A percentile compares a stretch with the other conserved stretches of the same genome.
Evolutionary conservation across 352 stramenopile species (phyloP).

Genomic region (Pythium angustatum): DNA sequence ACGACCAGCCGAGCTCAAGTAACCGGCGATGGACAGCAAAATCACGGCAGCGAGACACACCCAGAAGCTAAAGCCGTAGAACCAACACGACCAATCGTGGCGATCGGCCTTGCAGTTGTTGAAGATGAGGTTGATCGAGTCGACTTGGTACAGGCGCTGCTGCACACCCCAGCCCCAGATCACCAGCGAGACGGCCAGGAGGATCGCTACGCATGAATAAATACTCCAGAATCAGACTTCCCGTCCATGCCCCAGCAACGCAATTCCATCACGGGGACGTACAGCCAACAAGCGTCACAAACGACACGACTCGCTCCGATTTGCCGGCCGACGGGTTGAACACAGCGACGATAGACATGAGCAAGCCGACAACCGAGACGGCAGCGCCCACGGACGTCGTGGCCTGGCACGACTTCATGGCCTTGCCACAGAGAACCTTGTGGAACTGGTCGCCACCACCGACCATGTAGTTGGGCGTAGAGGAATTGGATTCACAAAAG

Average conservation of each 20-base stretch:
- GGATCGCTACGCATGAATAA: too few relatives aligned
- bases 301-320: conserved; percentile 74
- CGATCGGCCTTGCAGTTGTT: conserved; percentile 69
- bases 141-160: conserved; percentile 77
- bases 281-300: conserved; percentile 81
- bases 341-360: conserved; percentile 68
- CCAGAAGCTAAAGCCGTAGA: conserved; percentile 88
- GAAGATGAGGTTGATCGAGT: conserved; percentile 78
- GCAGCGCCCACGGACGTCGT: conserved; percentile 62
- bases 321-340: conserved; percentile 77
- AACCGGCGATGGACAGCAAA: conserved; percentile 73
- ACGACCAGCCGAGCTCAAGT: conserved; percentile 74
- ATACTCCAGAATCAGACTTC: too few relatives aligned
- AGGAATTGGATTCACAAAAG: conserved; percentile 58
- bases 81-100: conserved; percentile 80
- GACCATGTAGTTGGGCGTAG: conserved; percentile 82
- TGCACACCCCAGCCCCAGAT: conserved; percentile 80
- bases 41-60: conserved; percentile 81
- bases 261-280: too few relatives aligned
- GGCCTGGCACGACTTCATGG: conserved; percentile 69
- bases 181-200: conserved; percentile 72
- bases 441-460: conserved; percentile 75
- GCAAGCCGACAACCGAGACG: conserved; percentile 57
- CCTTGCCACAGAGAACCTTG: conserved; percentile 65
- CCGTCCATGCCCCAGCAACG: too few relatives aligned